Percentiles rank a stretch among this genome's conserved stretches.
Evolutionary conservation across 805 yeast genomes (phyloP).

Genomic region (Nakazawaea ambrosiae): DNA sequence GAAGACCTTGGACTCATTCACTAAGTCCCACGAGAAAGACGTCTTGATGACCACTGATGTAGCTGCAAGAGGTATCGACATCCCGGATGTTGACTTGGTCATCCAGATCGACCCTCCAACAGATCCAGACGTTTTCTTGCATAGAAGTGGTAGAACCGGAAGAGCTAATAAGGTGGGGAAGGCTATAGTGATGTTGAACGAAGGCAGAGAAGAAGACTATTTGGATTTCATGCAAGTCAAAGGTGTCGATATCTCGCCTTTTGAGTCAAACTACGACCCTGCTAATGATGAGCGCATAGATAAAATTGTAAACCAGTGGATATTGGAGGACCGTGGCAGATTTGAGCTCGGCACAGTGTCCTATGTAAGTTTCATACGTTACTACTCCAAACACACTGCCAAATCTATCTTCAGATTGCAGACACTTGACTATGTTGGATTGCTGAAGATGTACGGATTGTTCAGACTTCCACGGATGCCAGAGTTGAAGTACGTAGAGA

Average conservation of each 20-base stretch:
- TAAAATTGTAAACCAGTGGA: slow-evolving; percentile 38
- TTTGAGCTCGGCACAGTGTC: slow-evolving; percentile 78
- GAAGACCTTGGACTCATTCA: slow-evolving; percentile 60
- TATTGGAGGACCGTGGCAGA: slow-evolving; percentile 65
- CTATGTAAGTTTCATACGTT: slow-evolving; percentile 75
- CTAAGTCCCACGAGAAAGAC: slow-evolving; percentile 41
- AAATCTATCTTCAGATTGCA: slow-evolving; percentile 77
- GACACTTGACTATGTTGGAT: slow-evolving; percentile 60
- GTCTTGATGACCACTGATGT: slow-evolving; percentile 91
- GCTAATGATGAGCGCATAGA: slow-evolving; percentile 20
- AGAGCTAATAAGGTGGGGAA: slow-evolving; percentile 81
- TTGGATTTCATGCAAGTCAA: slow-evolving; percentile 75
- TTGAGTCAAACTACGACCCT: slow-evolving; percentile 22
- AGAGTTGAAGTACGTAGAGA: slow-evolving; percentile 52
- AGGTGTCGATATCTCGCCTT: slow-evolving; percentile 39
- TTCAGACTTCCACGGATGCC: slow-evolving; percentile 92
- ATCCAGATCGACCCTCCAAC: slow-evolving; percentile 94
- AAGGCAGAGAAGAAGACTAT: slow-evolving; percentile 76
- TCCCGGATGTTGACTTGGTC: slow-evolving; percentile 90
- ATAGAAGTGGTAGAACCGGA: slow-evolving; percentile 93
- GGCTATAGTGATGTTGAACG: slow-evolving; percentile 66
- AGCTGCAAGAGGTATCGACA: slow-evolving; percentile 96
- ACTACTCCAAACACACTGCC: slow-evolving; percentile 84
- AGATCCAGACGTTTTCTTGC: slow-evolving; percentile 86
- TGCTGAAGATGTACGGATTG: slow-evolving; percentile 75